phyloP scores from a whole-genome alignment of 1,139 yeast genomes.

The Geotrichum macrosporum region DNA sequence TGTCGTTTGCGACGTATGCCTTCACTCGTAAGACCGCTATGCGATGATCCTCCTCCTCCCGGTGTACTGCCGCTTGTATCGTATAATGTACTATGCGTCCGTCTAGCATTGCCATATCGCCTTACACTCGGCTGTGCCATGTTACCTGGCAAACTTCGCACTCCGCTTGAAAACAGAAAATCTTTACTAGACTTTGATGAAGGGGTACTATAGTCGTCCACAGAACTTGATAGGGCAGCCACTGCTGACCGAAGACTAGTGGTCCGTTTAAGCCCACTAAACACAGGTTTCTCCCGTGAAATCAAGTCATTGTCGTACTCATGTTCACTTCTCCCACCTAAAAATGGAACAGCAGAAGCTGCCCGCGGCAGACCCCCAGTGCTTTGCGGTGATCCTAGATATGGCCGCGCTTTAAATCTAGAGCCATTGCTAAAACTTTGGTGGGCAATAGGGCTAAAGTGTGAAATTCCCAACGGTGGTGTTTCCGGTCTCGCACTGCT shows the following conservation, averaged over 20 bases:
- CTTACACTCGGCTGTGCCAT: background rate
- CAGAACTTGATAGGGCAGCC: background rate
- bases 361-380: background rate
- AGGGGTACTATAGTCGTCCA: background rate
- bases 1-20: slow-evolving; percentile 10
- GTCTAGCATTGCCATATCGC: background rate
- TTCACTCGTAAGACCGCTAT: too few relatives aligned
- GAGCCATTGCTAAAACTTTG: background rate
- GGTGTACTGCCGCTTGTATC: background rate
- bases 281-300: background rate
- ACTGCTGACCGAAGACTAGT: background rate
- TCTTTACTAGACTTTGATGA: background rate
- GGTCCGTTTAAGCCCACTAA: background rate
- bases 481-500: background rate
- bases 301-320: background rate
- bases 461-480: background rate
- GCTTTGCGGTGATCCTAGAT: background rate
- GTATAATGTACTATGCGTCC: background rate
- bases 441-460: background rate
- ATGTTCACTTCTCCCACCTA: background rate
- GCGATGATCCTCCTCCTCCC: background rate
- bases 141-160: background rate
- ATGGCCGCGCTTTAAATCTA: background rate
- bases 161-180: background rate
- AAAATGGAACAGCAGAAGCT: background rate